Base-by-base conservation (phyloP, 2,329 filamentous ascomycete genomes). In the Scytalidium lignicola region DNA sequence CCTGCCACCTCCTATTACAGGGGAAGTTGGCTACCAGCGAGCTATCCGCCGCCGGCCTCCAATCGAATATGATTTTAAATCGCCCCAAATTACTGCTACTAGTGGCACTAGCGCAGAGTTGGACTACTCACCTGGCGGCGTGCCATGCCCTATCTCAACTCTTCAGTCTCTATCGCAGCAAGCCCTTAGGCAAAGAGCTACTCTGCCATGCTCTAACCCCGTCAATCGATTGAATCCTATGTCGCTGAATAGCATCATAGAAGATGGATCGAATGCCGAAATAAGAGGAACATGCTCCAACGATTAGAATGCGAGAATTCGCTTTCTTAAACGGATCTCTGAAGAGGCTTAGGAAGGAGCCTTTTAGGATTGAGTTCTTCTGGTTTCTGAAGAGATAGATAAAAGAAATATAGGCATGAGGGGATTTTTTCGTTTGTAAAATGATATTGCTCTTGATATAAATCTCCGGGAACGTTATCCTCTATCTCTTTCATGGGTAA, bases 1-100 rank as follows among this genome's bases (percentile, higher is more conserved):
- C 13, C 57, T 68, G 15, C 65, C 67, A 18, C 66, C 65, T n/a
- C 66, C 65, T 20, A 56, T 65, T 22, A 62, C 64, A n/a, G 60
- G 56, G 18, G 62, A 62, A 32, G 51, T 55, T n/a, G 37, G 52
- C 1, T 63, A 59, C 46, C 19, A 55, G 21, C 57, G 61, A 12
- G 46, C 57, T 15, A 62, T 63, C 3, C 55, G 40, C 17, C 43
- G 52, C 28, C 58, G 61, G 17, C 56, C 57, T 23, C 57, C 60
- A 18, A 58, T 51, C n/a, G 60, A 63, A 23, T 61, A 64, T 23
- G 63, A 64, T 51, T 46, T 63, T 17, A 58, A 62, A 17, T 55
- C 65, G 19, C 61, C 63, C 15, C 61, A 62, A n/a, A 58, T 62
- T 3, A 65, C 61, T 4, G 59, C 64, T 42, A 60, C 53, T n/a